phyloP scores from a whole-genome alignment of 208 protist genomes.

The Crithidia acanthocephali region DNA sequence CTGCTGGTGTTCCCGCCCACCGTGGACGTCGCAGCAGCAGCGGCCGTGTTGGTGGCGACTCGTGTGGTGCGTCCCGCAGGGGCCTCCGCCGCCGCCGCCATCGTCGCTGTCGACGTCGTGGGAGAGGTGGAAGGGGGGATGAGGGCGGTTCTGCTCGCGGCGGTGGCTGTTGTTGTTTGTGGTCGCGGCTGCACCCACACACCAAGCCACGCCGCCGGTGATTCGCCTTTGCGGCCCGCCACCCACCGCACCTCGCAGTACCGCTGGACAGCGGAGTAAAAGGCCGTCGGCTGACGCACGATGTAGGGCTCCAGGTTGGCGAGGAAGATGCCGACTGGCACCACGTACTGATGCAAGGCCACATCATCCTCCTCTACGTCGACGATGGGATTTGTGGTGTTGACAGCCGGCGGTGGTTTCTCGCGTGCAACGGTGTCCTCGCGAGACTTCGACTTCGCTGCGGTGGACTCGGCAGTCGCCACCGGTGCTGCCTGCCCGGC shows the following conservation, averaged over 20 bases:
- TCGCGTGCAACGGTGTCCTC: too few relatives aligned
- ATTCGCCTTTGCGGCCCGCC: constrained; percentile 18
- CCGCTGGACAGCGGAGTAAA: constrained; percentile 32
- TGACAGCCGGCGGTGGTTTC: too few relatives aligned
- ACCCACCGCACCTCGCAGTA: constrained; percentile 51
- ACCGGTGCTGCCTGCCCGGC: background rate
- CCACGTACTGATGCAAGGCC: constrained; percentile 25
- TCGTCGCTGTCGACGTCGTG: too few relatives aligned
- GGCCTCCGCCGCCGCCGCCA: too few relatives aligned
- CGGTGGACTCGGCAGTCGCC: background rate
- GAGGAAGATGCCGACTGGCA: constrained; percentile 41
- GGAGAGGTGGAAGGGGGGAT: too few relatives aligned
- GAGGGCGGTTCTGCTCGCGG: too few relatives aligned
- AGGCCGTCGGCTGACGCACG: constrained; percentile 27
- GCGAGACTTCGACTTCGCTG: too few relatives aligned
- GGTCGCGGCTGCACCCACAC: constrained; percentile 41
- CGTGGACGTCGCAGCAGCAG: too few relatives aligned
- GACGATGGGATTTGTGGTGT: background rate
- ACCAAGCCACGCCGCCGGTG: constrained; percentile 41
- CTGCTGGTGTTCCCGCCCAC: too few relatives aligned
- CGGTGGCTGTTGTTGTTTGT: background rate
- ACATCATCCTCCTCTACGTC: constrained; percentile 7
- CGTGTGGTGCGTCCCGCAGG: too few relatives aligned
- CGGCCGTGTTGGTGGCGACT: too few relatives aligned
- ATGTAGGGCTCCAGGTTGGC: constrained; percentile 35